These are phyloP conservation scores for Elaeis oleifera DNA, from an alignment of 202 grass and related monocot genomes.

Conservation along the genomic window DNA sequence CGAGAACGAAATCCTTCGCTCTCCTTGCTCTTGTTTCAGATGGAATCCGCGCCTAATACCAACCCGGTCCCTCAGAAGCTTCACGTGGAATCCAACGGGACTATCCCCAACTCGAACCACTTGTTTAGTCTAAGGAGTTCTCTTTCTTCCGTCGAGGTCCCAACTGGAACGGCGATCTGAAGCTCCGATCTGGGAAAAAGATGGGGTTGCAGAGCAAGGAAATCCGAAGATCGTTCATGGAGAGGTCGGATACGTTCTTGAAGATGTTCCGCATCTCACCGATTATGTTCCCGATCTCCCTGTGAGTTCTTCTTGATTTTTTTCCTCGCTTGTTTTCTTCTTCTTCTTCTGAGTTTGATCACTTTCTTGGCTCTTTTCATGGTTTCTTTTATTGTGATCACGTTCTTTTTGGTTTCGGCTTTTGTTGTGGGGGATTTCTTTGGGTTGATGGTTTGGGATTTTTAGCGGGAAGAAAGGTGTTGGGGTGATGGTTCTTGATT, in stretches of 20 bases:
- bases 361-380: neutral
- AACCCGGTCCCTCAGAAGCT: conserved; percentile 1
- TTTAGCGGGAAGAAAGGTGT: too few species aligned
- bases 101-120: conserved; percentile 20
- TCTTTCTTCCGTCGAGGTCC: conserved; percentile 27
- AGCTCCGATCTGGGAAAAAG: conserved; percentile 9
- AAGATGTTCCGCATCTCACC: conserved; percentile 89
- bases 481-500: too few species aligned
- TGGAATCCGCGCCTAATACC: conserved; percentile 8
- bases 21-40: neutral
- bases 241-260: conserved; percentile 78
- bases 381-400: neutral
- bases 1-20: too few species aligned
- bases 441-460: too few species aligned
- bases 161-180: conserved; percentile 13
- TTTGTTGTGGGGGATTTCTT: too few species aligned
- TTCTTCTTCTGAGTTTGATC: neutral
- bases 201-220: conserved; percentile 26
- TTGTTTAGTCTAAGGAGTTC: conserved; percentile 44
- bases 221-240: conserved; percentile 65
- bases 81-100: neutral
- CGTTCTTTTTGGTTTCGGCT: too few species aligned
- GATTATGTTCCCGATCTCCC: conserved; percentile 75
- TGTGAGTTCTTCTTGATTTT: conserved; percentile 34
- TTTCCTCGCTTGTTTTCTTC: neutral